Percentiles rank a stretch among this genome's conserved stretches.
Conservation (phyloP, 139 green algal species). For the Chlamydomonas incerta region DNA sequence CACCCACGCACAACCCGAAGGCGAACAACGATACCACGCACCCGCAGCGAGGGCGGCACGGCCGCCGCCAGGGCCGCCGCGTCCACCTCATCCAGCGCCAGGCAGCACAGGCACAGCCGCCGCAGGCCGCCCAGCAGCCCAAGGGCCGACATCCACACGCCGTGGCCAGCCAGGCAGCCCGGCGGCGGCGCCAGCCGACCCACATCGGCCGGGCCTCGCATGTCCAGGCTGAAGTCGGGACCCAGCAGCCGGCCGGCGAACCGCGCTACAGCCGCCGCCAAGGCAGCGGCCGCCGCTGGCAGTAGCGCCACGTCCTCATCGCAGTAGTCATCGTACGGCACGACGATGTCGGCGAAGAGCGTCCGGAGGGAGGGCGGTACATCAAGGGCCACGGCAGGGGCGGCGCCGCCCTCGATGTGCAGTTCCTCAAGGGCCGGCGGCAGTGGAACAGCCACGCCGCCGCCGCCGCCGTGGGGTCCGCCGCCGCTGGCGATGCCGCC, state of each 20-base stretch:
- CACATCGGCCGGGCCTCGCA: not conserved
- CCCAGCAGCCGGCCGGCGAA: not conserved
- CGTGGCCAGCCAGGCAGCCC: not conserved
- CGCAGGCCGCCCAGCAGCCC: slow-evolving; percentile 8
- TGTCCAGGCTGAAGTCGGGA: not conserved
- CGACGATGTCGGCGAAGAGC: not conserved
- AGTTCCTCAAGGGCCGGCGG: not conserved
- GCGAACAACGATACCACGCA: not conserved
- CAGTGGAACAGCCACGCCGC: not conserved
- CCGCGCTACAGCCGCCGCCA: not conserved
- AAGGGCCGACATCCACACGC: not conserved
- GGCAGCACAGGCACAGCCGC: not conserved
- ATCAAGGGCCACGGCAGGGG: not conserved
- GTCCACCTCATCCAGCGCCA: not conserved
- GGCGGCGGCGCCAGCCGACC: not conserved
- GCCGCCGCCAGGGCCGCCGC: not conserved
- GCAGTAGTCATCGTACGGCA: not conserved
- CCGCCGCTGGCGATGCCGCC: not conserved
- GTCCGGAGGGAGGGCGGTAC: not conserved
- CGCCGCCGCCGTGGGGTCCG: not conserved
- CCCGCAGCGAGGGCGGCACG: not conserved
- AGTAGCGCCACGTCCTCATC: slow-evolving; percentile 6
- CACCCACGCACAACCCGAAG: no score
- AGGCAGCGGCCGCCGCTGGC: not conserved
- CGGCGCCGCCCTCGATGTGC: not conserved